Base-by-base conservation (phyloP, 2,329 filamentous ascomycete genomes). In the Penicillium sp. region DNA sequence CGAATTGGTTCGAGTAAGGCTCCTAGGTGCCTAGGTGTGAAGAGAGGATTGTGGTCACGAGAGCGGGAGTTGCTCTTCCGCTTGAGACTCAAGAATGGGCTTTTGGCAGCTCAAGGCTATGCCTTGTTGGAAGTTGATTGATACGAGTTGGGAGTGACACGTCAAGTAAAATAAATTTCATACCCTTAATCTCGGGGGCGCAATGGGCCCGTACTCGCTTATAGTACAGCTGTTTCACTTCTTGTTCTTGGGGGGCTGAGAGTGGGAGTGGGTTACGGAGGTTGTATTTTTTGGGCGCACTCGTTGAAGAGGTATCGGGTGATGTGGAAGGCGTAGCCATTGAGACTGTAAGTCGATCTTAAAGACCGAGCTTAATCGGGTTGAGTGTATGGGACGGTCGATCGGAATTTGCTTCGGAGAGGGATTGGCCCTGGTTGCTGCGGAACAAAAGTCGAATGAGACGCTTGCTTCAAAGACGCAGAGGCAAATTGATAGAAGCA, bases 171-270 rank as follows among this genome's bases (percentile, higher is more conserved):
- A 5, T 4, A 36, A 39, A 27, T 32, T 30, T 62, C 72, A 46
- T 65, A 90, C 89, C 85, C 77, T 89, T 89, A 53, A 94, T 92
- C 69, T 93, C 89, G 0, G 84, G 81, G 5, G 85, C 84, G 75
- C 92, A 97, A 65, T 86, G 80, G 32, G 79, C 79, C 61, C 91
- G 82, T 57, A 96, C 91, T 54, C 89, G 83, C 63, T 89, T 86
- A 76, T 93, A 85, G 73, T 89, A 95, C 9, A 94, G 76, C 63
- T 91, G 87, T 65, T 88, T 84, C 53, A 95, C 89, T 75, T 94
- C 89, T 4, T 84, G 79, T 79, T 95, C 90, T 73, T 95, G 90
- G 19, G 85, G 81, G 10, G 90, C 84, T 26, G 90, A 92, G 53
- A 97, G 81, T 27, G 92, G 92, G 40, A 96, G 78, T 14, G 92